phyloP scores from a whole-genome alignment of 163 green algal genomes.

The Scenedesmus sp. region DNA sequence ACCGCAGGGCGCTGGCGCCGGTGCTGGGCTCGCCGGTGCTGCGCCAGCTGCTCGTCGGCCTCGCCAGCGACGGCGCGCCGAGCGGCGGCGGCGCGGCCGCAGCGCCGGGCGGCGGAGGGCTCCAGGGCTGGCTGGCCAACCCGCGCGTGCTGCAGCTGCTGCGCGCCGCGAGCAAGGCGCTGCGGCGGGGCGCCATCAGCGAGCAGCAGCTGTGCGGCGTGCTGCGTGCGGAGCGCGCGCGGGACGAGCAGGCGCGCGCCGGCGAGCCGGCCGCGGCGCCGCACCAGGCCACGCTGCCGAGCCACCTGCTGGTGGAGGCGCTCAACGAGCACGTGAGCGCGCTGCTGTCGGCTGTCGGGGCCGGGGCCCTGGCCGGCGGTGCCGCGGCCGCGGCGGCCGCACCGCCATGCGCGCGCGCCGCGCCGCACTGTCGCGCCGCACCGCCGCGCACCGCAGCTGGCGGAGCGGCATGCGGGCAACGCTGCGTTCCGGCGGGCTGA shows the following conservation, averaged over 20 bases:
- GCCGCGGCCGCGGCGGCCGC: too few species aligned
- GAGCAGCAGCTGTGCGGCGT: slow-evolving; percentile 65
- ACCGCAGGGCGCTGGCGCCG: slow-evolving; percentile 65
- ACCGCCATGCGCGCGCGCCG: too few species aligned
- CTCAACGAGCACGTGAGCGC: slow-evolving; percentile 78
- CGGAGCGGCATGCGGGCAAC: slow-evolving; percentile 34
- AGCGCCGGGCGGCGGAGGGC: neutral
- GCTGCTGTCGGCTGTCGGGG: neutral
- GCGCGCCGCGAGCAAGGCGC: slow-evolving; percentile 59
- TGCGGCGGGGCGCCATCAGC: slow-evolving; percentile 60
- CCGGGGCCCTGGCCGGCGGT: too few species aligned
- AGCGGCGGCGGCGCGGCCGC: neutral
- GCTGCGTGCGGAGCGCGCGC: slow-evolving; percentile 40
- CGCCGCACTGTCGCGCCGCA: too few species aligned
- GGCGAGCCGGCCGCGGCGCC: neutral
- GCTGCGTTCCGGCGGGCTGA: slow-evolving; percentile 20
- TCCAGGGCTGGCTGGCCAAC: slow-evolving; percentile 71
- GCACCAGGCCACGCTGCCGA: slow-evolving; percentile 60
- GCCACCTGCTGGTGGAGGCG: slow-evolving; percentile 75
- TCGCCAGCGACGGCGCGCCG: slow-evolving; percentile 66
- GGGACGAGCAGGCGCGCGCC: slow-evolving; percentile 46
- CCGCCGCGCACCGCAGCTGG: slow-evolving; percentile 31
- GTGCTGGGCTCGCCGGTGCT: slow-evolving; percentile 69
- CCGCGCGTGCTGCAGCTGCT: slow-evolving; percentile 77
- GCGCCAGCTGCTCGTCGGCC: slow-evolving; percentile 67